These are phyloP conservation scores for Boletellus ananas DNA, from an alignment of 768 basidiomycete genomes.

Conservation along the genomic window DNA sequence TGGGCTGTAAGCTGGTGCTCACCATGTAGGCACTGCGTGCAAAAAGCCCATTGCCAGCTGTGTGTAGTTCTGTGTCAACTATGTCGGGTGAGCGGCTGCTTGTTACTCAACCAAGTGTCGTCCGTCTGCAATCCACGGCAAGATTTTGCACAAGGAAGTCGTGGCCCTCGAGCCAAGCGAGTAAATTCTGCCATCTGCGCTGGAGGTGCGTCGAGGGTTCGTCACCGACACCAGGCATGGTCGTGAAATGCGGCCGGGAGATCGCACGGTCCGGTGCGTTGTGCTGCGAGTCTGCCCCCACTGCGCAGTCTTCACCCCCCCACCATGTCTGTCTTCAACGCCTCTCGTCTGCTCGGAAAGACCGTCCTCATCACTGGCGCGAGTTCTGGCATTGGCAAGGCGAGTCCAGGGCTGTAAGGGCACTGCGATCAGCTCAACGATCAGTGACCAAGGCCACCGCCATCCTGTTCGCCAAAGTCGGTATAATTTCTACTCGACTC, in stretches of 20 bases:
- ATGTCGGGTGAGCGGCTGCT: neutral
- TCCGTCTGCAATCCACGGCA: conserved; percentile 48
- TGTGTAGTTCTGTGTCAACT: conserved; percentile 3
- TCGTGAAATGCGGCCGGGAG: neutral
- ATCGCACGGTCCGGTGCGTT: too few relatives aligned
- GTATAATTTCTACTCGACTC: neutral
- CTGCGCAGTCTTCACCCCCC: conserved; percentile 5
- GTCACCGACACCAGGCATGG: neutral
- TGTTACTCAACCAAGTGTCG: conserved; percentile 45
- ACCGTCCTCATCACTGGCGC: conserved; percentile 89
- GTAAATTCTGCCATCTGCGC: conserved; percentile 43
- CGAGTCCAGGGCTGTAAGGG: conserved; percentile 35
- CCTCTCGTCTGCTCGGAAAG: conserved; percentile 76
- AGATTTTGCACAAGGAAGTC: conserved; percentile 46
- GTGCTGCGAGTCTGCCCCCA: too few relatives aligned
- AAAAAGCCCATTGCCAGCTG: conserved; percentile 70
- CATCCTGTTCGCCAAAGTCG: conserved; percentile 81
- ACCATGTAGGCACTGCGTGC: conserved; percentile 43
- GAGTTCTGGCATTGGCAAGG: conserved; percentile 86
- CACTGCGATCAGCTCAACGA: neutral
- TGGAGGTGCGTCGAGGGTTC: conserved; percentile 3
- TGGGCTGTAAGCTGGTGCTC: conserved; percentile 13
- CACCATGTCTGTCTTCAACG: conserved; percentile 77
- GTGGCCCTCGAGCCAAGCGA: conserved; percentile 49
- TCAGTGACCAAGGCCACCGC: conserved; percentile 65